Conservation (phyloP, 352 stramenopile species). For the Globisporangium takayamanum region DNA sequence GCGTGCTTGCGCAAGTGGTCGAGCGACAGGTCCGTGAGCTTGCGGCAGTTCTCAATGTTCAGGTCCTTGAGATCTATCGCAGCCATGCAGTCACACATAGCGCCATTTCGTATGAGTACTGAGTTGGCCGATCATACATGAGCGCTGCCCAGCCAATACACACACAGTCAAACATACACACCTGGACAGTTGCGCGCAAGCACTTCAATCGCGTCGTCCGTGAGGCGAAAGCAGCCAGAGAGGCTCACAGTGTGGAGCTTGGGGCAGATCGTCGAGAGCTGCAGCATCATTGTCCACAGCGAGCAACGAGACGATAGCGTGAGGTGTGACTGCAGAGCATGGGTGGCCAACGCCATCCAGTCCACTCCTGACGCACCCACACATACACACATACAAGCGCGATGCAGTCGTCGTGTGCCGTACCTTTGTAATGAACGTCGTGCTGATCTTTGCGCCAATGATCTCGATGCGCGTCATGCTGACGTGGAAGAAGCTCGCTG, state of each 20-base stretch:
- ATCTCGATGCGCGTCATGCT: conserved; percentile 86
- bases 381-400: conserved; percentile 1
- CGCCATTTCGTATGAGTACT: no score
- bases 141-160: no score
- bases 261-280: conserved; percentile 70
- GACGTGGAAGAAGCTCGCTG: conserved; percentile 75
- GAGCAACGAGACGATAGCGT: neutral
- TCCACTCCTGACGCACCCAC: neutral
- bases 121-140: no score
- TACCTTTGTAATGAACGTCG: conserved; percentile 62
- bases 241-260: conserved; percentile 86
- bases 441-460: conserved; percentile 80
- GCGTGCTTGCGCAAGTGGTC: conserved; percentile 72
- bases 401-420: no score
- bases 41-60: conserved; percentile 87
- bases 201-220: conserved; percentile 76
- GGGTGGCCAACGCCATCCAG: neutral
- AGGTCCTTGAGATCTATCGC: conserved; percentile 78
- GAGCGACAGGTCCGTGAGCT: conserved; percentile 74
- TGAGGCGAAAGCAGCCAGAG: conserved; percentile 84
- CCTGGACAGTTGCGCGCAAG: conserved; percentile 76
- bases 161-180: conserved; percentile 13
- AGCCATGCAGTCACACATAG: neutral
- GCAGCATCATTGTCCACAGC: neutral
- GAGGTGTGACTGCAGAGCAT: neutral